phyloP scores from a whole-genome alignment of 192 early-diverging fungal species.

The Coemansia brasiliensis region DNA sequence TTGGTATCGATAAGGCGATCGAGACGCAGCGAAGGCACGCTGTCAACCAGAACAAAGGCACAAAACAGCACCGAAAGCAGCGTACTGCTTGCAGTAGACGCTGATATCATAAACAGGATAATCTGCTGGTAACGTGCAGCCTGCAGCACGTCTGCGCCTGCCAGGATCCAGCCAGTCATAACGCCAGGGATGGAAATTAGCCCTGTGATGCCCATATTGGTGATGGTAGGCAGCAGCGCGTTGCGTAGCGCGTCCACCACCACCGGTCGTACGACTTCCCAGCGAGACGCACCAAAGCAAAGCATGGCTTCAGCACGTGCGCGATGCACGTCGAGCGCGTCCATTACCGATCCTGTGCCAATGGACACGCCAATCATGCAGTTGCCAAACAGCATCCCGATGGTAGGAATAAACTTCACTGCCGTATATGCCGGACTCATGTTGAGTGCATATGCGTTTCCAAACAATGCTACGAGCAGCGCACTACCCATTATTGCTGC shows the following conservation, averaged over 20 bases:
- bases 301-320: constrained; percentile 61
- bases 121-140: constrained; percentile 83
- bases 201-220: constrained; percentile 79
- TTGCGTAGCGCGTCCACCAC: constrained; percentile 67
- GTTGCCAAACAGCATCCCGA: constrained; percentile 89
- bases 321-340: constrained; percentile 59
- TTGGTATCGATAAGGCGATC: constrained; percentile 19
- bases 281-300: constrained; percentile 75
- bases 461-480: constrained; percentile 18
- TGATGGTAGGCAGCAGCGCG: constrained; percentile 80
- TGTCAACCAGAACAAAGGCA: constrained; percentile 41
- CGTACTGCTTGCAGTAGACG: constrained; percentile 66
- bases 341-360: constrained; percentile 62
- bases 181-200: constrained; percentile 85
- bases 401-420: constrained; percentile 79
- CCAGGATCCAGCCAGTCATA: constrained; percentile 87
- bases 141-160: constrained; percentile 75
- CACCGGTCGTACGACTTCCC: constrained; percentile 78
- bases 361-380: constrained; percentile 72
- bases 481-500: constrained; percentile 45
- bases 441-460: constrained; percentile 63
- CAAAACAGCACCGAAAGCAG: constrained; percentile 50
- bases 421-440: constrained; percentile 70
- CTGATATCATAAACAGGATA: constrained; percentile 84
- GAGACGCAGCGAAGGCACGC: constrained; percentile 23